Conservation (phyloP, 2,329 filamentous ascomycete species). For the Cladosporium sp. region DNA sequence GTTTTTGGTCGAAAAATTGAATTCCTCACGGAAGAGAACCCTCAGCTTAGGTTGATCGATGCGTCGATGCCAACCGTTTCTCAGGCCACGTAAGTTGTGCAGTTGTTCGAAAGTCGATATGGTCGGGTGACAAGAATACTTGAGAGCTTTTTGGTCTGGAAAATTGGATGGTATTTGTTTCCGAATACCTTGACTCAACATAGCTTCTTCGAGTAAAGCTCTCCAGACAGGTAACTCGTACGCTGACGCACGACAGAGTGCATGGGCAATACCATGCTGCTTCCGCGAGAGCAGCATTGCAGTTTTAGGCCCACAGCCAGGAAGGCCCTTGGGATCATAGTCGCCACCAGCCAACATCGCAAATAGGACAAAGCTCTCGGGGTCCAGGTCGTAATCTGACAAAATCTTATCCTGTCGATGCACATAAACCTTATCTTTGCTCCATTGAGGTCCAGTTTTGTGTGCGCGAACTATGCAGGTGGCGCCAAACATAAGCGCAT, state of each 20-base stretch:
- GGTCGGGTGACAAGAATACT: constrained; percentile 36
- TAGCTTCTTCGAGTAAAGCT: constrained; percentile 19
- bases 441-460: constrained; percentile 34
- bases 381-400: constrained; percentile 29
- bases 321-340: constrained; percentile 36
- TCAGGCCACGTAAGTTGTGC: constrained; percentile 25
- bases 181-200: constrained; percentile 13
- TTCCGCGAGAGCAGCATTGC: constrained; percentile 27
- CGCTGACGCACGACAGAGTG: constrained; percentile 23
- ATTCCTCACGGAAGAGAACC: constrained; percentile 29
- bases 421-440: constrained; percentile 32
- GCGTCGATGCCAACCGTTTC: constrained; percentile 26
- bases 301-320: constrained; percentile 32
- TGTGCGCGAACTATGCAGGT: constrained; percentile 36
- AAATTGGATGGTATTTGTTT: constrained; percentile 24
- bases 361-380: constrained; percentile 37
- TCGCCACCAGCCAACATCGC: constrained; percentile 41
- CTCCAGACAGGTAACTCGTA: constrained; percentile 25
- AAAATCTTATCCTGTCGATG: constrained; percentile 29
- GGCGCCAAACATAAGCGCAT: constrained; percentile 47
- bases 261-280: constrained; percentile 32
- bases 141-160: constrained; percentile 26
- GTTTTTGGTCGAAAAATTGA: constrained; percentile 36
- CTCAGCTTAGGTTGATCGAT: constrained; percentile 35
- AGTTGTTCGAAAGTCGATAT: constrained; percentile 32